These are phyloP conservation scores for Colletotrichum scovillei DNA, from an alignment of 2,329 filamentous ascomycete species.

Conservation along the genomic window DNA sequence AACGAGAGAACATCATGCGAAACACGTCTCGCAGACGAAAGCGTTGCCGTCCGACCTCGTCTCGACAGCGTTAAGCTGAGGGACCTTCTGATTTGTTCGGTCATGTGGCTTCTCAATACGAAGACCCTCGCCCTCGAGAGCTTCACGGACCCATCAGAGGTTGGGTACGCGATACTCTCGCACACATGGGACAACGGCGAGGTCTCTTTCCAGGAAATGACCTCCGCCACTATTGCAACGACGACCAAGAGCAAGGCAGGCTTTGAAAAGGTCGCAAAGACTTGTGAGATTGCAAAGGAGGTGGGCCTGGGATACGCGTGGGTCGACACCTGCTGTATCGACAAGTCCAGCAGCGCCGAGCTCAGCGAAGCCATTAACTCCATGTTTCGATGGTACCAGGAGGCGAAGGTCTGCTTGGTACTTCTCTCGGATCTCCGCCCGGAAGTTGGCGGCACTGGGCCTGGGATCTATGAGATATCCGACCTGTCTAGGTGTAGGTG, in stretches of 20 bases:
- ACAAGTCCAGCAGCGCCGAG: slow-evolving; percentile 41
- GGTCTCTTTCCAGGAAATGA: slow-evolving; percentile 39
- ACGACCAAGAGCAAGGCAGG: slow-evolving; percentile 10
- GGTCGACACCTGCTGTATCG: slow-evolving; percentile 43
- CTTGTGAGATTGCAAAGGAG: slow-evolving; percentile 23
- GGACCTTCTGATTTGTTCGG: neutral
- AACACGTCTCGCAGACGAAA: no score
- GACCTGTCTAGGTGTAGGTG: slow-evolving; percentile 25
- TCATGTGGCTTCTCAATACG: slow-evolving; percentile 39
- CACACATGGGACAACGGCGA: slow-evolving; percentile 43
- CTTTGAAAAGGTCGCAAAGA: slow-evolving; percentile 26
- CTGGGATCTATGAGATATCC: neutral
- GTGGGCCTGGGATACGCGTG: slow-evolving; percentile 36
- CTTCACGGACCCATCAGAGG: slow-evolving; percentile 35
- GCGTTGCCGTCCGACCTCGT: no score
- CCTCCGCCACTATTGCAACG: accelerated
- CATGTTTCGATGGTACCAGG: slow-evolving; percentile 40
- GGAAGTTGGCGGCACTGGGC: neutral
- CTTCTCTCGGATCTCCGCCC: slow-evolving; percentile 36
- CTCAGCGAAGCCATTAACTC: slow-evolving; percentile 39
- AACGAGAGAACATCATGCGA: no score
- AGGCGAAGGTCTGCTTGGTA: slow-evolving; percentile 37
- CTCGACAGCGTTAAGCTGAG: neutral
- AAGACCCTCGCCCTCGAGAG: slow-evolving; percentile 26
- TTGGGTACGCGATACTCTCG: slow-evolving; percentile 41